phyloP scores from a whole-genome alignment of 768 basidiomycete genomes.

The Rhizopogon salebrosus region DNA sequence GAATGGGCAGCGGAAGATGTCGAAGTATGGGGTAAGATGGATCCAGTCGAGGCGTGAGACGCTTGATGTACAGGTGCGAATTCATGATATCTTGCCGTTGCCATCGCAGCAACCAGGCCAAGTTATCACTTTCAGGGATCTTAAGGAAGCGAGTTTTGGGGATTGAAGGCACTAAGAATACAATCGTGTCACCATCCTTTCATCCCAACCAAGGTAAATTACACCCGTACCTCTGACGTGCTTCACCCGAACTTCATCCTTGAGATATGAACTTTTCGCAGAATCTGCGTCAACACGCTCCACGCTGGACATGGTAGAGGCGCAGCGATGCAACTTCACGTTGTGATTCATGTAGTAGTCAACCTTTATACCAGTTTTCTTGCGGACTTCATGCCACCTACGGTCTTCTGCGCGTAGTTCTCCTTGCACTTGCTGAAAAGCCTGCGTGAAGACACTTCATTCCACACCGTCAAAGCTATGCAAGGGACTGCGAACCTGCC shows the following conservation, averaged over 20 bases:
- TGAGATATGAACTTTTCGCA: neutral
- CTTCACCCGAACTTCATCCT: neutral
- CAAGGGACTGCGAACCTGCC: neutral
- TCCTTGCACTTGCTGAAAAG: neutral
- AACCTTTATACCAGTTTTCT: neutral
- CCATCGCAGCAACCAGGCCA: conserved; percentile 1
- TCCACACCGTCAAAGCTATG: neutral
- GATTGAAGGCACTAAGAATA: neutral
- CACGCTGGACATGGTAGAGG: neutral
- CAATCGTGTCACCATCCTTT: neutral
- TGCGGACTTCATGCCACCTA: neutral
- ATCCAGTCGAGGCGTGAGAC: neutral
- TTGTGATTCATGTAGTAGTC: neutral
- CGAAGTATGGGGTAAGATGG: neutral
- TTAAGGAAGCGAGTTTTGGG: neutral
- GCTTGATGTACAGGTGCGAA: neutral
- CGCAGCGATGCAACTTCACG: neutral
- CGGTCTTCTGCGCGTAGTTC: neutral
- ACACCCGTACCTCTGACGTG: neutral
- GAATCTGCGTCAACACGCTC: no score
- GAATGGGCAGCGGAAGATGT: neutral
- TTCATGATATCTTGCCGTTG: conserved; percentile 3
- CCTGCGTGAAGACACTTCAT: neutral
- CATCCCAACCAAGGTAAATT: neutral
- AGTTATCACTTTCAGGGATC: neutral